Evolutionary conservation across 1,139 yeast species (phyloP).

Genomic region (Scheffersomyces cryptocercus): DNA sequence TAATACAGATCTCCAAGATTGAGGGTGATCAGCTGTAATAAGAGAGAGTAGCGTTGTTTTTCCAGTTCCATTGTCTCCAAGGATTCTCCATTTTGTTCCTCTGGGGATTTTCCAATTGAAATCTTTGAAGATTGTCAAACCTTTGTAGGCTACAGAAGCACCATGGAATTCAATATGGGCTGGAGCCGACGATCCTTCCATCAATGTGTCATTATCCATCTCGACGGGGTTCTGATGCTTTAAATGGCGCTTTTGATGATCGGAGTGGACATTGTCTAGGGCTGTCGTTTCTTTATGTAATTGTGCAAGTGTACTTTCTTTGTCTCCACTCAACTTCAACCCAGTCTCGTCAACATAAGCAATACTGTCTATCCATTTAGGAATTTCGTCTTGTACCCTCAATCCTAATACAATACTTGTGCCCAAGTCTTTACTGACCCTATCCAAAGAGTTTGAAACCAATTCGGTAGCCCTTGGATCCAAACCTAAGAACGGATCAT

Average conservation of each 20-base stretch:
- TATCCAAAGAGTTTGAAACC: slow-evolving; percentile 49
- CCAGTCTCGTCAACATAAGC: slow-evolving; percentile 63
- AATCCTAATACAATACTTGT: slow-evolving; percentile 65
- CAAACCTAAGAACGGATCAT: slow-evolving; percentile 89
- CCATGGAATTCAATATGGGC: slow-evolving; percentile 59
- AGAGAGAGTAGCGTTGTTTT: slow-evolving; percentile 84
- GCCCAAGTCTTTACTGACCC: slow-evolving; percentile 25
- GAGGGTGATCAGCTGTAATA: slow-evolving; percentile 94
- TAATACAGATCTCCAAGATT: slow-evolving; percentile 81
- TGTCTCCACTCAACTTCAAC: slow-evolving; percentile 49
- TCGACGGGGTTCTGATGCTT: slow-evolving; percentile 4
- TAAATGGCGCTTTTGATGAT: slow-evolving; percentile 6
- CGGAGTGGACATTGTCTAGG: not conserved
- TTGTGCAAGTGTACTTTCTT: slow-evolving; percentile 5
- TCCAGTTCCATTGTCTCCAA: slow-evolving; percentile 92
- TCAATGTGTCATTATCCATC: slow-evolving; percentile 7
- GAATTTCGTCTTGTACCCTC: slow-evolving; percentile 72
- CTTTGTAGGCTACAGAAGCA: slow-evolving; percentile 68
- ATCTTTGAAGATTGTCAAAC: slow-evolving; percentile 56
- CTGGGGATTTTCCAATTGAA: slow-evolving; percentile 65
- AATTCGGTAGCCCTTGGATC: slow-evolving; percentile 71
- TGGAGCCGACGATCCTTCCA: slow-evolving; percentile 11
- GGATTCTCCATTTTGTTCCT: slow-evolving; percentile 86
- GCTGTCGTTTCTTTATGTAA: not conserved
- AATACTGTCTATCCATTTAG: slow-evolving; percentile 76